Evolutionary conservation across 306 rosid genomes (phyloP), one percentile per base, ranked within the genome.

Genomic region (Purshia tridentata): DNA sequence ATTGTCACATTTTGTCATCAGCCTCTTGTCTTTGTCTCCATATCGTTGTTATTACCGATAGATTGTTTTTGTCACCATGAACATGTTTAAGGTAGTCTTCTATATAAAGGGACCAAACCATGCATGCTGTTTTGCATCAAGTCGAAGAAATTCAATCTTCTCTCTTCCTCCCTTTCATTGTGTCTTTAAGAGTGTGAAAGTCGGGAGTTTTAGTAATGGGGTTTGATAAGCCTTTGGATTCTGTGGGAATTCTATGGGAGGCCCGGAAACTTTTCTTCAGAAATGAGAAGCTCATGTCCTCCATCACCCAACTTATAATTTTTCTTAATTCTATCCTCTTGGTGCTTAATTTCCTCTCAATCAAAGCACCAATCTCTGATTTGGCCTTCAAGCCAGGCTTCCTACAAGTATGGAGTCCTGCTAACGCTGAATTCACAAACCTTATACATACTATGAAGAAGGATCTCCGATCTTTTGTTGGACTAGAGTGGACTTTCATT

Each of bases 201-300:
- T 4, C 4, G 6, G 4, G 20, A 52, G 56, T 15, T 19, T 52
- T 15, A 14, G 56, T 52, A 23, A 23, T 23, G 29, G 0, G 29
- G 29, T 23, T 23, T 0, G 2, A 23, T 23, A 23, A 23, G n/a
- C 44, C 53, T 54, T 54, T 45, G 1, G 51, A 22, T 40, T 54
- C 54, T 6, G 19, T 70, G 19, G 51, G 58, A 12, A 41, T 54
- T 13, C 18, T 54, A n/a, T 16, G 50, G 62, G 42, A 54, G 40
- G 16, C 47, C 10, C 42, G 3, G 10, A 59, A 58, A 61, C 41
- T 48, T 35, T 47, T 72, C 57, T 45, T 9, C 5, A 59, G 56
- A 60, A 72, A 59, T 60, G 56, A 46, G 16, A 72, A 60, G 59
- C 47, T 49, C 44, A 48, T 72, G 65, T 22, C 50, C 44, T 48